Conservation (phyloP, 2,329 filamentous ascomycete genomes). For the Microascus cirrosus region DNA sequence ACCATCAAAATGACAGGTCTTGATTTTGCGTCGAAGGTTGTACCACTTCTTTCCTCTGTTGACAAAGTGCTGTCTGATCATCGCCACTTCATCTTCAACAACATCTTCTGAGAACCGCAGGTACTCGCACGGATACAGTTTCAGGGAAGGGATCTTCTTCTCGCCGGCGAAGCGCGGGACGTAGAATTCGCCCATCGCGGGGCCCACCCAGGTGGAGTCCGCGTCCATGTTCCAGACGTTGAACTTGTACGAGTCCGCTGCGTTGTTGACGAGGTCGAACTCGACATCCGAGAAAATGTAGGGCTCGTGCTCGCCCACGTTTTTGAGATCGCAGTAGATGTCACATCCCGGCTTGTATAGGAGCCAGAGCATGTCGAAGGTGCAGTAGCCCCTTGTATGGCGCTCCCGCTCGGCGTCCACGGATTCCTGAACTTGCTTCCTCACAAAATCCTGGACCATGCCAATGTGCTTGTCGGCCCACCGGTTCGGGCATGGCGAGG, state of each 20-base stretch:
- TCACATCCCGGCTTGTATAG: slow-evolving; percentile 9
- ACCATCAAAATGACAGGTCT: slow-evolving; percentile 7
- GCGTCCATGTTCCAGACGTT: not conserved
- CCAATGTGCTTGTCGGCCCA: slow-evolving; percentile 5
- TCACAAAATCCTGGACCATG: slow-evolving; percentile 9
- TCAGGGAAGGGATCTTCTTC: slow-evolving; percentile 6
- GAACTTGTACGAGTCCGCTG: not conserved
- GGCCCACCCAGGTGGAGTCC: slow-evolving; percentile 1
- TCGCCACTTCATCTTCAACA: not conserved
- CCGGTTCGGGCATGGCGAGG: slow-evolving; percentile 4
- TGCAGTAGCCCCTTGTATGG: slow-evolving; percentile 6
- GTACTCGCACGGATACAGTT: slow-evolving; percentile 7
- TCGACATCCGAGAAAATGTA: slow-evolving; percentile 2
- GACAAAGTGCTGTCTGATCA: slow-evolving; percentile 6
- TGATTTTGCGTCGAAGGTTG: slow-evolving; percentile 2
- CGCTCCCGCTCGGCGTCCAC: slow-evolving; percentile 7
- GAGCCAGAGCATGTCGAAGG: slow-evolving; percentile 11
- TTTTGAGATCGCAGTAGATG: slow-evolving; percentile 2
- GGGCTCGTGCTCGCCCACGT: slow-evolving; percentile 6
- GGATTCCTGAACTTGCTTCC: not conserved
- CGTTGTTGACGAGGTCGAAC: not conserved
- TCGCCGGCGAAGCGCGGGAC: slow-evolving; percentile 6
- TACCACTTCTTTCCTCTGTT: slow-evolving; percentile 8
- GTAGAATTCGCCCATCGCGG: not conserved
- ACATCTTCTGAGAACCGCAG: slow-evolving; percentile 2